phyloP scores from a whole-genome alignment of 2,329 filamentous ascomycete genomes.

The Claviceps humidiphila region DNA sequence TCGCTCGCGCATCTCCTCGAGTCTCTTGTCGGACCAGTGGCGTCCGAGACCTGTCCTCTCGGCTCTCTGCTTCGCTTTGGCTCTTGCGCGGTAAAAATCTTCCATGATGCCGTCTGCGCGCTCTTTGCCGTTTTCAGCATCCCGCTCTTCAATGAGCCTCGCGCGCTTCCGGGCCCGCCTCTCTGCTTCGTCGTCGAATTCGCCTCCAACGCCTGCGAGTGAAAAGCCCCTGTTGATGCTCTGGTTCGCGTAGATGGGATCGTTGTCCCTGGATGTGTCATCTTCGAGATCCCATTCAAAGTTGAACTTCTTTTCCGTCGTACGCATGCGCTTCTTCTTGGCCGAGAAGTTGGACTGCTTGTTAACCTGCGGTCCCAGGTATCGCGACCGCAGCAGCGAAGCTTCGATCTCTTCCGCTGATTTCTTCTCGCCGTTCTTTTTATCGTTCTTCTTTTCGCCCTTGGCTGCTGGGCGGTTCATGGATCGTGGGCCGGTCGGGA shows the following conservation, averaged over 20 bases:
- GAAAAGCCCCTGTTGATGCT: conserved; percentile 19
- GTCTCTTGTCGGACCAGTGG: conserved; percentile 88
- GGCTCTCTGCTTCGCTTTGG: conserved; percentile 57
- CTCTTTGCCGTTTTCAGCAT: conserved; percentile 60
- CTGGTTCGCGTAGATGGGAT: conserved; percentile 53
- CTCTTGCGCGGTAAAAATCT: conserved; percentile 53
- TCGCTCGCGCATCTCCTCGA: conserved; percentile 89
- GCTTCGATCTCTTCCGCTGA: conserved; percentile 55
- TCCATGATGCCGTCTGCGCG: conserved; percentile 73
- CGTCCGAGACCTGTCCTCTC: conserved; percentile 68
- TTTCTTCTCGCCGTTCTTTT: conserved; percentile 22
- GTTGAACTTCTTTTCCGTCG: conserved; percentile 94
- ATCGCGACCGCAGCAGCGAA: conserved; percentile 62
- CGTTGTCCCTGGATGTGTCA: conserved; percentile 58
- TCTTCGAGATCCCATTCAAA: conserved; percentile 96
- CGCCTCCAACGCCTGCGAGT: conserved; percentile 36
- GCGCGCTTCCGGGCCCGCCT: conserved; percentile 45
- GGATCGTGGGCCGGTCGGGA: conserved; percentile 62
- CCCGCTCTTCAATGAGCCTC: conserved; percentile 58
- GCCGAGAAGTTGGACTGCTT: conserved; percentile 76
- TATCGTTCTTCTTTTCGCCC: conserved; percentile 26
- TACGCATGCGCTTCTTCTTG: conserved; percentile 87
- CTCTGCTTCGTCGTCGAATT: conserved; percentile 42
- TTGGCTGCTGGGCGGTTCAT: conserved; percentile 32
- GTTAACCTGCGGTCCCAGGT: conserved; percentile 84